Evolutionary conservation across 2,329 filamentous ascomycete genomes (phyloP).

Genomic region (Helotiales sp.): DNA sequence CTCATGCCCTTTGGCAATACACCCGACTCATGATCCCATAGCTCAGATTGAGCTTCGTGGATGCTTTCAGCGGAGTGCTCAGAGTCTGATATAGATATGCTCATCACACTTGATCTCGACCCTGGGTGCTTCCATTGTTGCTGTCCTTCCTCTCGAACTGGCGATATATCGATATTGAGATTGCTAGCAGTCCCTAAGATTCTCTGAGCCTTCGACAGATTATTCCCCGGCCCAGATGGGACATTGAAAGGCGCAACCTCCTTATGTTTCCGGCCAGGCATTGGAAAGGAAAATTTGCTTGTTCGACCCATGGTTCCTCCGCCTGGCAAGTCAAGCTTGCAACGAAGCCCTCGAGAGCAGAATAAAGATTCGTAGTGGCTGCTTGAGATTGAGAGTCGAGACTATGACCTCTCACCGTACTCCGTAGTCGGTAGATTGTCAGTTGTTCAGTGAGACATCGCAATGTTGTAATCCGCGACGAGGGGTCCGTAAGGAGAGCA

Average conservation of each 20-base stretch:
- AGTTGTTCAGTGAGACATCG: conserved; percentile 9
- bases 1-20: conserved; percentile 39
- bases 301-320: conserved; percentile 41
- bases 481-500: conserved; percentile 11
- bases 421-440: no score
- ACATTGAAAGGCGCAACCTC: background rate
- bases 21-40: conserved; percentile 38
- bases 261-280: conserved; percentile 41
- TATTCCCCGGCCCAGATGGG: background rate
- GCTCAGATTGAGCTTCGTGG: conserved; percentile 31
- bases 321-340: background rate
- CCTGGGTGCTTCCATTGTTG: conserved; percentile 36
- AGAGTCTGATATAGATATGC: conserved; percentile 46
- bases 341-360: background rate
- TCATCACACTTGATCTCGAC: conserved; percentile 47
- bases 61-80: conserved; percentile 33
- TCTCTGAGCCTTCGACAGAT: conserved; percentile 42
- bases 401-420: conserved; percentile 14
- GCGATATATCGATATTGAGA: conserved; percentile 53
- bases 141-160: conserved; percentile 29
- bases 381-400: no score
- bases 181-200: conserved; percentile 43
- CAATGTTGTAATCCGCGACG: conserved; percentile 21
- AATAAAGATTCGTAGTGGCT: background rate
- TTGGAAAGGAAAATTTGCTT: conserved; percentile 45